Evolutionary conservation across 2,329 filamentous ascomycete species (phyloP).

Genomic region (Cladosporium oxysporum): DNA sequence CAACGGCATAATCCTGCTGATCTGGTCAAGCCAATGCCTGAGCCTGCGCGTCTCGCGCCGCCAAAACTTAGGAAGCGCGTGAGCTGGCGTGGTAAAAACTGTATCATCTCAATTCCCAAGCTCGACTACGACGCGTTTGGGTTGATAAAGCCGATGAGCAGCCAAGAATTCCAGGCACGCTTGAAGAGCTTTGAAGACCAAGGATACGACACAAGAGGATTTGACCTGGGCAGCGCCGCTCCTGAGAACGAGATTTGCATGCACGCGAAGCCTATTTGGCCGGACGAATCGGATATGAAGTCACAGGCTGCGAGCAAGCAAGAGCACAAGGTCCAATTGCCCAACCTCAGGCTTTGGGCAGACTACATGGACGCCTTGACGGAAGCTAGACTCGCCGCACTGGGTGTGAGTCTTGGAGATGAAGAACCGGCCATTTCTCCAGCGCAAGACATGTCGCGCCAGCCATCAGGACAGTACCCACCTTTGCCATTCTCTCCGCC

Average conservation of each 20-base stretch:
- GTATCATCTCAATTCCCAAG: constrained; percentile 47
- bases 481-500: constrained; percentile 81
- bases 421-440: constrained; percentile 60
- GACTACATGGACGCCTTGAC: constrained; percentile 78
- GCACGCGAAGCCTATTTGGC: constrained; percentile 71
- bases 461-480: constrained; percentile 73
- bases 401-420: constrained; percentile 80
- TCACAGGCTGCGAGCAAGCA: constrained; percentile 57
- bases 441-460: constrained; percentile 62
- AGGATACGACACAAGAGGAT: constrained; percentile 69
- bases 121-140: constrained; percentile 46
- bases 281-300: constrained; percentile 50
- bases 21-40: constrained; percentile 17
- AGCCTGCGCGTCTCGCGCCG: constrained; percentile 28
- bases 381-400: constrained; percentile 87
- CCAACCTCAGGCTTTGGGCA: constrained; percentile 73
- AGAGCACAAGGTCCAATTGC: constrained; percentile 63
- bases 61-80: constrained; percentile 48
- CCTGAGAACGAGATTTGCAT: constrained; percentile 46
- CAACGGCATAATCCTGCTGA: constrained; percentile 21
- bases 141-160: constrained; percentile 45
- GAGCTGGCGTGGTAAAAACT: constrained; percentile 48
- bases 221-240: constrained; percentile 53
- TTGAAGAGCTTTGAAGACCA: constrained; percentile 66
- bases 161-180: constrained; percentile 61